These are phyloP conservation scores for Fusarium illudens DNA, from an alignment of 2,329 filamentous ascomycete species.

Conservation along the genomic window DNA sequence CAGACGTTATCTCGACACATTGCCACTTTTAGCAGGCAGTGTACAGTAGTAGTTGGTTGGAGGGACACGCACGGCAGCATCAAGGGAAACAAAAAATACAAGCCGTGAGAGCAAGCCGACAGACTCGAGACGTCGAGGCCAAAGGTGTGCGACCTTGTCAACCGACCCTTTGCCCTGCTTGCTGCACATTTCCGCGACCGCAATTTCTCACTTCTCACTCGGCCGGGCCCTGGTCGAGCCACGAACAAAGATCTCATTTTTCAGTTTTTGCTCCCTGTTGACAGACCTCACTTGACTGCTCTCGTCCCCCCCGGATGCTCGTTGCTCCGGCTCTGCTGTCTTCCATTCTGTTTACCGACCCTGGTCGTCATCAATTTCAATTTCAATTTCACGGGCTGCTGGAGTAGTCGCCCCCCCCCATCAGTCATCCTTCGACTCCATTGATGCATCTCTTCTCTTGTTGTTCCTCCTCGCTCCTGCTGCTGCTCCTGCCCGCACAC, in stretches of 20 bases:
- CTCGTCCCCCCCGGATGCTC: constrained; percentile 21
- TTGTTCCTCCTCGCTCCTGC: constrained; percentile 1
- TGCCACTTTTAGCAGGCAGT: too few species aligned
- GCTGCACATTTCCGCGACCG: constrained; percentile 24
- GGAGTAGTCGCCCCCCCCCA: neutral
- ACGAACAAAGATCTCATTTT: constrained; percentile 25
- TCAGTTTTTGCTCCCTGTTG: constrained; percentile 33
- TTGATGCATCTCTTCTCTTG: constrained; percentile 2
- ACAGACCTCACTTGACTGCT: constrained; percentile 10
- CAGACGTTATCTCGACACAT: constrained; percentile 3
- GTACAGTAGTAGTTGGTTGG: too few species aligned
- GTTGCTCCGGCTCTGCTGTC: constrained; percentile 21
- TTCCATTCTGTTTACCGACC: constrained; percentile 1
- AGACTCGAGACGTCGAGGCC: constrained; percentile 12
- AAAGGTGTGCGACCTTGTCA: constrained; percentile 17
- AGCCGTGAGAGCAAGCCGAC: neutral
- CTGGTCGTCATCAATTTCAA: constrained; percentile 11
- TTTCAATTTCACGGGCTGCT: too few species aligned
- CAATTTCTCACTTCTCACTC: constrained; percentile 23
- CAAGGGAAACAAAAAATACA: too few species aligned
- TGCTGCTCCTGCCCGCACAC: constrained; percentile 19
- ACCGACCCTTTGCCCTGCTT: constrained; percentile 15
- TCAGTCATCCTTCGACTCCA: neutral
- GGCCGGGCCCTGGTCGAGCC: constrained; percentile 20
- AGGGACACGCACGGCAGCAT: neutral